Conservation (phyloP, 371 early-diverging fungal genomes). For the Rhizopus microsporus region DNA sequence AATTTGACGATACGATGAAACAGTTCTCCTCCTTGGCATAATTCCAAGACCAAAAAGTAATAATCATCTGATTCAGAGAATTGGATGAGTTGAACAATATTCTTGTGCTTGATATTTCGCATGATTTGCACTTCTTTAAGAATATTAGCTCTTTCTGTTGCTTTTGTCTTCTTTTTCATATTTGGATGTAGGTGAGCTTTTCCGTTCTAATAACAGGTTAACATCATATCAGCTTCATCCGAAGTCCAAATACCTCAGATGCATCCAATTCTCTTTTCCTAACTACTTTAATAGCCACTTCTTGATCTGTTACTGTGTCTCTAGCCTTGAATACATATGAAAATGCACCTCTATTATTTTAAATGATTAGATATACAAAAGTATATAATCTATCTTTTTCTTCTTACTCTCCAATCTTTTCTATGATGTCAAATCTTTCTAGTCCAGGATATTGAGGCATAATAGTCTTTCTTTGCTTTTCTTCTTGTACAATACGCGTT, state of each 20-base stretch:
- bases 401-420: slow-evolving; percentile 75
- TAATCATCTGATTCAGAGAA: slow-evolving; percentile 64
- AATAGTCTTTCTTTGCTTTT: slow-evolving; percentile 20
- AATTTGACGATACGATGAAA: slow-evolving; percentile 83
- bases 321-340: slow-evolving; percentile 76
- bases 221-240: slow-evolving; percentile 4
- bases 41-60: slow-evolving; percentile 84
- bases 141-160: slow-evolving; percentile 66
- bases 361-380: too few relatives aligned
- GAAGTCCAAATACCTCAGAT: slow-evolving; percentile 42
- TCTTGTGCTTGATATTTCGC: slow-evolving; percentile 76
- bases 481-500: slow-evolving; percentile 23
- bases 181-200: slow-evolving; percentile 42
- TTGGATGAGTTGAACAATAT: slow-evolving; percentile 77
- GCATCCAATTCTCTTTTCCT: slow-evolving; percentile 61
- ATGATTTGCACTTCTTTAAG: slow-evolving; percentile 90
- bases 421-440: slow-evolving; percentile 59
- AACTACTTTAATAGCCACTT: slow-evolving; percentile 85
- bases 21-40: slow-evolving; percentile 84
- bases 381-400: background rate
- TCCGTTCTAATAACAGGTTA: slow-evolving; percentile 31
- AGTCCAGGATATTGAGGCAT: slow-evolving; percentile 52
- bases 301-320: slow-evolving; percentile 53
- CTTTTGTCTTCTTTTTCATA: slow-evolving; percentile 46
- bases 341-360: slow-evolving; percentile 68